phyloP scores from a whole-genome alignment of 2,329 filamentous ascomycete genomes.

The Nannizzia gypsea region DNA sequence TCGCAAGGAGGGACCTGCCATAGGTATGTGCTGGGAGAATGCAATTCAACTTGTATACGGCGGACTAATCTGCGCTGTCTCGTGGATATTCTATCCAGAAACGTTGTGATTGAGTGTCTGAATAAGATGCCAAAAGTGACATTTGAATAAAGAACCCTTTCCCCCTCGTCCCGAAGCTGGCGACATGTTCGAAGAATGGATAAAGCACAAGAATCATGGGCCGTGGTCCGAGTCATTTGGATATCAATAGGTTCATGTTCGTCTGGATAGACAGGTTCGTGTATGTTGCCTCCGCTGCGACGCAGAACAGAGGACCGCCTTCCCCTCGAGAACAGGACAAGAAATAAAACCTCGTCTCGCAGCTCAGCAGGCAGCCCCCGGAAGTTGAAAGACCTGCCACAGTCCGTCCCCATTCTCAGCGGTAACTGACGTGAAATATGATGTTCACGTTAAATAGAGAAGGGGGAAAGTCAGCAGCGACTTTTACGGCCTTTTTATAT shows the following conservation, averaged over 20 bases:
- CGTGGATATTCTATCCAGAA: not conserved
- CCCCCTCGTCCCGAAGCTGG: constrained; percentile 1
- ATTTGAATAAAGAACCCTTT: constrained; percentile 1
- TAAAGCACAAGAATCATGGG: not conserved
- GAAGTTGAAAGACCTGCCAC: not conserved
- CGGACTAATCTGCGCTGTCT: constrained; percentile 1
- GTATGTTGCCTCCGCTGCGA: not conserved
- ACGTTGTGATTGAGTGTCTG: not conserved
- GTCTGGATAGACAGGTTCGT: not conserved
- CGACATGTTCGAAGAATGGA: constrained; percentile 5
- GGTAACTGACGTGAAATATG: not conserved
- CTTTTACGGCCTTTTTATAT: not conserved
- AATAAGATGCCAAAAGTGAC: not conserved
- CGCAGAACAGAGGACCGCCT: not conserved
- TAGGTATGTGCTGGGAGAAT: not conserved
- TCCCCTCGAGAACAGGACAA: not conserved
- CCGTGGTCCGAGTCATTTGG: not conserved
- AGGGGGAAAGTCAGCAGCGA: not conserved
- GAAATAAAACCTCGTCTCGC: constrained; percentile 5
- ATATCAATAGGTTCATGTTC: not conserved
- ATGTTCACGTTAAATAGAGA: not conserved
- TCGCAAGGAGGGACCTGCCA: not conserved
- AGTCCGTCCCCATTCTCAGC: not conserved
- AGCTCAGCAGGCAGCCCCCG: not conserved
- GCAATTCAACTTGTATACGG: not conserved